Conservation (phyloP, 2,329 filamentous ascomycete species). For the Biscogniauxia sp. region DNA sequence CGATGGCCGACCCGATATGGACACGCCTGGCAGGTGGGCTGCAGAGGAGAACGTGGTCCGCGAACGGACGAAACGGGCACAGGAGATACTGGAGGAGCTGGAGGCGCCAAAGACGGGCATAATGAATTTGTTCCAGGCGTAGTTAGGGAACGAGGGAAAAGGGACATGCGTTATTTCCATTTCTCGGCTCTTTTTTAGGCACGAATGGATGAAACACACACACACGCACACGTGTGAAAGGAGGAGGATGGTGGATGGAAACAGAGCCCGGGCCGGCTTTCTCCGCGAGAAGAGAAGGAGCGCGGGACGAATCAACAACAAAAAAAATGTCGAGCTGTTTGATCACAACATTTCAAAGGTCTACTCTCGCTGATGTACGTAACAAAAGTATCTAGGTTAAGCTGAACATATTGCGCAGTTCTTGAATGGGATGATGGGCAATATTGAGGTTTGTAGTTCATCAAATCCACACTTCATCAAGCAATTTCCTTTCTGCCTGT, state of each 20-base stretch:
- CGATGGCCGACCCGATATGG: slow-evolving; percentile 28
- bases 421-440: too few species aligned
- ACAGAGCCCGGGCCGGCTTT: too few species aligned
- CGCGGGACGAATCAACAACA: too few species aligned
- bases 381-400: not conserved
- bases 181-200: not conserved
- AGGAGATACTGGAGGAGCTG: slow-evolving; percentile 51
- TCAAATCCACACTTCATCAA: too few species aligned
- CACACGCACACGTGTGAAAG: too few species aligned
- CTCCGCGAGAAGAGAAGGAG: too few species aligned
- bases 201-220: not conserved
- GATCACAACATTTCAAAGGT: not conserved
- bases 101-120: slow-evolving; percentile 36
- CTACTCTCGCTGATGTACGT: slow-evolving; percentile 7
- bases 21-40: slow-evolving; percentile 48
- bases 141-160: slow-evolving; percentile 10
- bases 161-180: not conserved
- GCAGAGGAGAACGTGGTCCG: slow-evolving; percentile 54
- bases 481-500: too few species aligned
- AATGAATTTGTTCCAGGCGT: slow-evolving; percentile 41
- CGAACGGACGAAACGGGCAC: slow-evolving; percentile 50
- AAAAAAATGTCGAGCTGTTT: too few species aligned
- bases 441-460: too few species aligned
- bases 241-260: too few species aligned
- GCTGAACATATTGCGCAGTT: too few species aligned